Evolutionary conservation across 2,329 filamentous ascomycete genomes (phyloP).

Genomic region (Colletotrichum paranaense): DNA sequence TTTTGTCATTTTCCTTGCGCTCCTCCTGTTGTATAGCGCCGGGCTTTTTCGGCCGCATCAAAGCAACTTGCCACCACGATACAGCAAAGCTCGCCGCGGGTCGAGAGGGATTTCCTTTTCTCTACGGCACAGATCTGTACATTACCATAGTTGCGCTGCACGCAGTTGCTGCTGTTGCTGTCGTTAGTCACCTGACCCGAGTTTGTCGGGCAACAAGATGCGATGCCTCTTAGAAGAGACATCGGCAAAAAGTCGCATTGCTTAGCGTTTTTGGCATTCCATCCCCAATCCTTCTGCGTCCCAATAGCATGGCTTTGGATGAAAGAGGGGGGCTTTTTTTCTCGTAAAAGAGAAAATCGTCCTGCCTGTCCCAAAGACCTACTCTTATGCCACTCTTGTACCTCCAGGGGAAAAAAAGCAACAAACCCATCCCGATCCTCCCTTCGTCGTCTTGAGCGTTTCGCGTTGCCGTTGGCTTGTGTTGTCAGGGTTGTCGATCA

Average conservation of each 20-base stretch:
- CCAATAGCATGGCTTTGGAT: slow-evolving; percentile 28
- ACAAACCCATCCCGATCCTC: slow-evolving; percentile 8
- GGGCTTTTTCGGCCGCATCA: slow-evolving; percentile 47
- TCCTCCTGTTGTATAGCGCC: slow-evolving; percentile 35
- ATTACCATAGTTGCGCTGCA: slow-evolving; percentile 61
- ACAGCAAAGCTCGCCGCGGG: slow-evolving; percentile 49
- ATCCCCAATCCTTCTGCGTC: slow-evolving; percentile 34
- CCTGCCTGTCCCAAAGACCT: not conserved
- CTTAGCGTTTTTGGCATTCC: slow-evolving; percentile 36
- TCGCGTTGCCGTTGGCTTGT: slow-evolving; percentile 28
- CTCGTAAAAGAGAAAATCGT: slow-evolving; percentile 4
- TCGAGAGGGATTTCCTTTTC: slow-evolving; percentile 49
- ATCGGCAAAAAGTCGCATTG: slow-evolving; percentile 38
- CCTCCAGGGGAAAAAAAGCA: slow-evolving; percentile 10
- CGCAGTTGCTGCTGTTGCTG: slow-evolving; percentile 54
- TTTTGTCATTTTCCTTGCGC: slow-evolving; percentile 37
- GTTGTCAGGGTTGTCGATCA: slow-evolving; percentile 32
- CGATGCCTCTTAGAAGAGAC: slow-evolving; percentile 34
- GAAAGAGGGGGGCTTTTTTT: not conserved
- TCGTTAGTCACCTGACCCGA: slow-evolving; percentile 36
- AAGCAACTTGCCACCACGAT: slow-evolving; percentile 46
- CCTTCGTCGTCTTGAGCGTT: slow-evolving; percentile 29
- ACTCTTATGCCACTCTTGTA: slow-evolving; percentile 29
- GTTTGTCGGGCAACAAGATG: slow-evolving; percentile 28
- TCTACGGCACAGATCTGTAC: slow-evolving; percentile 61